A percentile compares a stretch with the other conserved stretches of the same genome.
Conservation (phyloP, 1,139 yeast genomes). For the Lodderomyces metapsilosis region DNA sequence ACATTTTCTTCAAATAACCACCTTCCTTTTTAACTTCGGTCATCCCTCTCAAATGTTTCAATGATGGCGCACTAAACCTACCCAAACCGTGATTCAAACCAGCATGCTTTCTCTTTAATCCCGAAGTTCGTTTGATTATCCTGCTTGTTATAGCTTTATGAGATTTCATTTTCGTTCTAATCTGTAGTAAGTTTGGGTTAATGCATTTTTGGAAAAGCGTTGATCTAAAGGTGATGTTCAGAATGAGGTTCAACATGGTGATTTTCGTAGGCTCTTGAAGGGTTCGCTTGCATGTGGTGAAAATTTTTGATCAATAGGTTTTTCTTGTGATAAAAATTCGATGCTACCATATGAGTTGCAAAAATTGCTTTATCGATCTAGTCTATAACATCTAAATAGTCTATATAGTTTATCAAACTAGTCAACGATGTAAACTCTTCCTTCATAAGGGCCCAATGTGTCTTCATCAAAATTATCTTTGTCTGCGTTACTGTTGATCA, state of each 20-base stretch:
- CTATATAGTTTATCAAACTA: constrained; percentile 8
- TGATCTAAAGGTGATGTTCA: background rate
- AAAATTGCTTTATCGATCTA: background rate
- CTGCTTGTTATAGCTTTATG: constrained; percentile 81
- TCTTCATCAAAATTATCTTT: constrained; percentile 18
- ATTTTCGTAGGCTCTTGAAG: too few relatives aligned
- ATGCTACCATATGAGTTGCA: background rate
- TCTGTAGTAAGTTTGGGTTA: constrained; percentile 20
- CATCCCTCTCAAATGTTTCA: constrained; percentile 64
- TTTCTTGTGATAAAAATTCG: background rate
- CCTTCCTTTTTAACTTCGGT: constrained; percentile 52
- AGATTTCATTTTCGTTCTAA: constrained; percentile 57
- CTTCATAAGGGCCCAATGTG: constrained; percentile 37
- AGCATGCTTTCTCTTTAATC: constrained; percentile 63
- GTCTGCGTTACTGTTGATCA: constrained; percentile 28
- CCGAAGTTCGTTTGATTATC: constrained; percentile 66
- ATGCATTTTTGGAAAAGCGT: constrained; percentile 1
- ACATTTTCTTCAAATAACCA: constrained; percentile 35
- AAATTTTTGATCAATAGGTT: background rate
- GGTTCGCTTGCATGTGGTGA: too few relatives aligned
- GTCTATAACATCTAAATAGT: background rate
- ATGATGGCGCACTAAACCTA: constrained; percentile 70
- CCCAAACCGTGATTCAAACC: constrained; percentile 94
- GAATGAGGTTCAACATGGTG: constrained; percentile 1
- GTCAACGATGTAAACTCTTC: constrained; percentile 32